Conservation (phyloP, 176 grass and related monocot genomes). For the Zea mays region Zm-B73-REFERENCE-NAM-5.0 NC_050098.1:205628001-205628500, state of each 20-base stretch:
- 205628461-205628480: slow-evolving; percentile 4
- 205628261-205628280: slow-evolving; percentile 4
- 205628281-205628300: slow-evolving; percentile 20
- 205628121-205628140: background rate
- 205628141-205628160: background rate
- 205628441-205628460: slow-evolving; percentile 1
- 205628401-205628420: slow-evolving; percentile 11
- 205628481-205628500: slow-evolving; percentile 61
- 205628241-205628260: background rate
- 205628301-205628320: slow-evolving; percentile 9
- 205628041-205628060: background rate
- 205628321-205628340: background rate
- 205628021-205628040: background rate
- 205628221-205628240: slow-evolving; percentile 4
- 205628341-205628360: background rate
- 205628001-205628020: background rate
- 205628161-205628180: slow-evolving; percentile 2
- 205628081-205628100: background rate
- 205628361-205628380: background rate
- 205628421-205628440: slow-evolving; percentile 31
- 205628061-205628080: background rate
- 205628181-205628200: slow-evolving; percentile 8
- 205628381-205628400: slow-evolving; percentile 13
- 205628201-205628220: background rate
- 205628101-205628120: background rate